phyloP scores from a whole-genome alignment of 306 rosid species.

The Myrica gale region DNA sequence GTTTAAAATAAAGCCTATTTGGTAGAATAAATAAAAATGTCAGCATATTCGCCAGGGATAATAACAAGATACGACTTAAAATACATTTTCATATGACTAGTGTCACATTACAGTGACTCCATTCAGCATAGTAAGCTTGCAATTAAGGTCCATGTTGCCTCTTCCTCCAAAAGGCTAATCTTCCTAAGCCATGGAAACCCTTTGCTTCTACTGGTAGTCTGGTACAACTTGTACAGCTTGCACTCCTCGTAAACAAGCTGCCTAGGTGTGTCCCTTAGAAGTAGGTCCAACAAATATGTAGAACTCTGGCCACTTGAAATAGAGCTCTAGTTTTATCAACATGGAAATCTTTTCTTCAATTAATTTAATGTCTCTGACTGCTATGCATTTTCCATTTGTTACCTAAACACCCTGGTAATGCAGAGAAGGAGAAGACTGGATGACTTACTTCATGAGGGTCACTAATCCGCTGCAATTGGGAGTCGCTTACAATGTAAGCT shows the following conservation, averaged over 20 bases:
- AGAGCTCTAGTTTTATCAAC: conserved; percentile 2
- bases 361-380: conserved; percentile 5
- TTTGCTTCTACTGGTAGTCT: conserved; percentile 3
- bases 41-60: conserved; percentile 9
- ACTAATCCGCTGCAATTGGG: conserved; percentile 56
- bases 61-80: conserved; percentile 9
- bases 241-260: not conserved
- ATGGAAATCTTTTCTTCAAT: conserved; percentile 2
- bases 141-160: conserved; percentile 13
- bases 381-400: conserved; percentile 4
- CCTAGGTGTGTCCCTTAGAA: not conserved
- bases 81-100: not conserved
- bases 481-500: conserved; percentile 74
- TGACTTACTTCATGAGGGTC: conserved; percentile 76
- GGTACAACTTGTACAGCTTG: not conserved
- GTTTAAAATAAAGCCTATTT: not conserved
- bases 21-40: conserved; percentile 9
- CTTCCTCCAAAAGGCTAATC: conserved; percentile 2
- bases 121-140: conserved; percentile 8
- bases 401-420: conserved; percentile 4
- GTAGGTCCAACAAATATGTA: conserved; percentile 5
- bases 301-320: not conserved
- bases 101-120: not conserved
- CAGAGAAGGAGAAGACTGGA: conserved; percentile 24
- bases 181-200: not conserved